Percentiles rank a stretch among this genome's conserved stretches.
Conservation (phyloP, 129 eudicot species). For the Ambrosia artemisiifolia region DNA sequence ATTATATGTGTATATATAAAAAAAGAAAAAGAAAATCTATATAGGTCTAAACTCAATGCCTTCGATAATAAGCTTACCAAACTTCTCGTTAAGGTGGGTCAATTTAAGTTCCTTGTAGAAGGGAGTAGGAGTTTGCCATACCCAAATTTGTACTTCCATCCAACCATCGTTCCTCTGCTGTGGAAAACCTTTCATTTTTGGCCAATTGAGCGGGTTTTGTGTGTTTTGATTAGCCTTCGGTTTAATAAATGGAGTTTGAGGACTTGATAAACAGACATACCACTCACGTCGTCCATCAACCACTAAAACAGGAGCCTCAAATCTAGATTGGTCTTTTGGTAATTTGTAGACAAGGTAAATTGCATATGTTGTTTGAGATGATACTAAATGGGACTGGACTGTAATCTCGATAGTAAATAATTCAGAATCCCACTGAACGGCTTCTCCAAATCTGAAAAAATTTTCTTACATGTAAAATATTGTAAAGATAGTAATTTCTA, state of each 20-base stretch:
- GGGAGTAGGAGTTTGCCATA: neutral
- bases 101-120: neutral
- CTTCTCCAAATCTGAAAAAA: slow-evolving; percentile 13
- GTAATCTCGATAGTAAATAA: neutral
- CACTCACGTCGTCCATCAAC: neutral
- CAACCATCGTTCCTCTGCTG: slow-evolving; percentile 13
- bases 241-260: slow-evolving; percentile 5
- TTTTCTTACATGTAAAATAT: neutral
- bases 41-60: neutral
- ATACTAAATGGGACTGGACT: no score
- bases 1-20: no score
- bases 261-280: neutral
- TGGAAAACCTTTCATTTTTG: slow-evolving; percentile 9
- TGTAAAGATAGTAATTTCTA: neutral
- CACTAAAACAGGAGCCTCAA: neutral
- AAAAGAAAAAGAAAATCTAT: neutral
- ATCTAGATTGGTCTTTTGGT: neutral
- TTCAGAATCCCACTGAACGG: neutral
- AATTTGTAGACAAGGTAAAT: no score
- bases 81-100: no score
- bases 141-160: slow-evolving; percentile 16
- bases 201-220: neutral
- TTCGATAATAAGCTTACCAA: neutral
- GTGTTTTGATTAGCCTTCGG: neutral
- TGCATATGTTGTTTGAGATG: no score